Base-by-base conservation (phyloP, 140 eudicot genomes). In the Erigeron philadelphicus region DNA sequence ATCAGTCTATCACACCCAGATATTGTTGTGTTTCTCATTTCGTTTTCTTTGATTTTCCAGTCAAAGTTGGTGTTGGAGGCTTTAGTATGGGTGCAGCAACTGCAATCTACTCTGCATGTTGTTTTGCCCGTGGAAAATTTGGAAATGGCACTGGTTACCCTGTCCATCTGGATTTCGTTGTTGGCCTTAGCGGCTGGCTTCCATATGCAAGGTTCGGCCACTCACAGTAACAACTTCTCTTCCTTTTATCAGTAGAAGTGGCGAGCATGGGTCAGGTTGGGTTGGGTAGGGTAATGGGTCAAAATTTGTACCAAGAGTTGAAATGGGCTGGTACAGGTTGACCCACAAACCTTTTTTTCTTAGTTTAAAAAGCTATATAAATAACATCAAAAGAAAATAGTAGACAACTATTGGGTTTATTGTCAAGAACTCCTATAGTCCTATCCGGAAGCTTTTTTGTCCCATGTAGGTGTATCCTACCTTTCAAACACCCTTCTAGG, bases 71-170 rank as follows among this genome's bases (percentile, higher is more conserved):
- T 48, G 83, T 90, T 67, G 95, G 88, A 67, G 97, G 90, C 70
- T 90, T 90, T 78, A 90, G 97, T 62, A 90, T 90, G 95, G 97
- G 96, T 71, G 96, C 91, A 63, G 95, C 95, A 82, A 40, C 83
- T 15, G 72, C 96, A 59, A 82, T 89, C 64, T 77, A 86, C 72
- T 81, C 83, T 44, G 95, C 89, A 59, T 74, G 76, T 53, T 89
- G 95, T 81, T 82, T 79, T 74, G 80, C 75, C 17, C 74, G 56
- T 62, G 85, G 96, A 66, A 84, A 86, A 50, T 84, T 76, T 52
- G 85, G 76, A 60, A 87, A 83, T 68, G 92, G 89, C 57, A 70
- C 71, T 35, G 70, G 75, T 8, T 90, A 71, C 84, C 64, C 89
- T 17, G 31, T 81, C 49, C 74, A 68, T 85, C 56, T 87, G 72